Evolutionary conservation across 164 flowering plant species (phyloP), one percentile per base, ranked within the genome.

Genomic region (Tetracentron sinense): DNA sequence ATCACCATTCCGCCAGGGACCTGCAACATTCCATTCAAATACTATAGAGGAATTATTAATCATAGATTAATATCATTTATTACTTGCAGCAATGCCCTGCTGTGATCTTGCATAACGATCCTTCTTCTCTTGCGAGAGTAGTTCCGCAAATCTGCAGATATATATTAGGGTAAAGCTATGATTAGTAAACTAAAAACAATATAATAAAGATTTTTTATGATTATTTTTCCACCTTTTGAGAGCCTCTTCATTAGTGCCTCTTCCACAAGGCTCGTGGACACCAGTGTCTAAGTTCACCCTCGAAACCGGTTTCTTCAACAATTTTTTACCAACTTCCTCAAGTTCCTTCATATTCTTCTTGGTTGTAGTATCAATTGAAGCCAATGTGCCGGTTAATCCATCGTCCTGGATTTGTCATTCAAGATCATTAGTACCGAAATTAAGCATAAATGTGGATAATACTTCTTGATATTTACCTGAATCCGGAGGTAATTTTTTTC

Each of bases 241-340:
- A 14, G 75, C 76, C 22, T 73, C 74, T 35, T 65, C 72, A 58
- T 79, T 79, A 1, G 75, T 79, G 27, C 66, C 66, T 11, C 69
- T 15, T 7, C 50, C 6, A 31, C 10, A 0, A 17, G 71, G 74
- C 35, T 76, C 78, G 38, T 7, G 64, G 1, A 16, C 0, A 21
- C 83, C 81, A 10, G 78, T 72, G 7, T 72, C 63, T 48, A 77
- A 44, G 42, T 80, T 75, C 14, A 80, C 72, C 59, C 69, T 73
- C 0, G 73, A 60, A 30, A 71, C 69, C 31, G 62, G 74, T 42
- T 73, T 64, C 67, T 71, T 74, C 64, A 80, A 51, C 63, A 80
- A 47, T 8, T 27, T 48, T 53, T 75, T 71, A 0, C 81, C 83
- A 3, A 75, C 47, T 54, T 53, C 44, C 19, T 73, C 79, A 0